A percentile compares a stretch with the other conserved stretches of the same genome.
Conservation (phyloP, 2,329 filamentous ascomycete species). For the Meredithiella fracta region DNA sequence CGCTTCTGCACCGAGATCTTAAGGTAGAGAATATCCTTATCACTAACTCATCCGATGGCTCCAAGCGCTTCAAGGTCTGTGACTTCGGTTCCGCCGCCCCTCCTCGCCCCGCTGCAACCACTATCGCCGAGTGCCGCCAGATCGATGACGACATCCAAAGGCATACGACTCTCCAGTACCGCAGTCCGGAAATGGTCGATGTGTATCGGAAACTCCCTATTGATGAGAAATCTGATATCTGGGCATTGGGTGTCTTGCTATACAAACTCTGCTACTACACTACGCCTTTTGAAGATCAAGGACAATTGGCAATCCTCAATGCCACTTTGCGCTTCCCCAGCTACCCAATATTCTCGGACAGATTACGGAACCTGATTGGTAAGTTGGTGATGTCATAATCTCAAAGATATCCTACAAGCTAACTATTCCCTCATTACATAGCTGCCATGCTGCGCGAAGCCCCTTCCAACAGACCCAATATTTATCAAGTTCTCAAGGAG, state of each 20-base stretch:
- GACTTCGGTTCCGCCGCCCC: slow-evolving; percentile 89
- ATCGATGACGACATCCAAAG: slow-evolving; percentile 96
- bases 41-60: slow-evolving; percentile 41
- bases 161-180: slow-evolving; percentile 92
- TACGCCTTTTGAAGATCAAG: slow-evolving; percentile 93
- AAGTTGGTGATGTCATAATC: slow-evolving; percentile 4
- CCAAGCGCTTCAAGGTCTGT: slow-evolving; percentile 79
- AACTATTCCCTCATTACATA: slow-evolving; percentile 21
- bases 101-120: slow-evolving; percentile 69
- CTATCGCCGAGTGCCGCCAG: slow-evolving; percentile 71
- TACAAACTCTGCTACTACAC: slow-evolving; percentile 99
- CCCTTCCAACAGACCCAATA: slow-evolving; percentile 64
- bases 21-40: slow-evolving; percentile 98
- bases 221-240: slow-evolving; percentile 97
- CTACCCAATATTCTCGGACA: slow-evolving; percentile 79
- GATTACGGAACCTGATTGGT: slow-evolving; percentile 82
- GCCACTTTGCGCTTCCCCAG: slow-evolving; percentile 83
- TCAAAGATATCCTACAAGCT: not conserved
- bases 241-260: slow-evolving; percentile 83
- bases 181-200: slow-evolving; percentile 97
- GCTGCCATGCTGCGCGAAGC: slow-evolving; percentile 83
- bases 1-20: slow-evolving; percentile 79
- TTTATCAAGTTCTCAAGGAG: slow-evolving; percentile 83
- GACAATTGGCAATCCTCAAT: slow-evolving; percentile 92
- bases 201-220: slow-evolving; percentile 93